These are phyloP conservation scores for Kandelia obovata DNA, from an alignment of 345 rosid species.

Conservation along the genomic window DNA sequence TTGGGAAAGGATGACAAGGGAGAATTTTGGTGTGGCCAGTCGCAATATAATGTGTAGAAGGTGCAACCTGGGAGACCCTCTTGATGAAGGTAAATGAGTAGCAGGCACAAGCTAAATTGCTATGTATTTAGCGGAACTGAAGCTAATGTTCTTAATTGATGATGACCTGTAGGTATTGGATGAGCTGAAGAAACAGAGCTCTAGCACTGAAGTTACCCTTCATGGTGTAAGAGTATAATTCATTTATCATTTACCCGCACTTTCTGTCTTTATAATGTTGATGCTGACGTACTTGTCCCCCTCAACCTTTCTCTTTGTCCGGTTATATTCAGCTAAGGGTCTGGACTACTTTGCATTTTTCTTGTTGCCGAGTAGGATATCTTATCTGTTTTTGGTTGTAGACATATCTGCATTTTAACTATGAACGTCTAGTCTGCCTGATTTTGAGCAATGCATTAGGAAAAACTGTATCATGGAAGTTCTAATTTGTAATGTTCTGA, in stretches of 20 bases:
- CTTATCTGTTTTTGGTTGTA: no score
- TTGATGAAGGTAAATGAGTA: slow-evolving; percentile 51
- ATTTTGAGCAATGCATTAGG: no score
- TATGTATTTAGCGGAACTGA: background rate
- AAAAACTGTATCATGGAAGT: no score
- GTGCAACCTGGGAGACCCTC: slow-evolving; percentile 58
- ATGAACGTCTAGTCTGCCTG: no score
- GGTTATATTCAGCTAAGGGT: no score
- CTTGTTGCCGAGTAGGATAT: no score
- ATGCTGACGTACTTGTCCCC: no score
- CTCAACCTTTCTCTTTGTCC: background rate
- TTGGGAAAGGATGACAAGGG: slow-evolving; percentile 86
- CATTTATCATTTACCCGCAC: background rate
- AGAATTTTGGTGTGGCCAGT: slow-evolving; percentile 48
- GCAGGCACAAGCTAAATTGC: slow-evolving; percentile 20
- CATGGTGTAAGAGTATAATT: slow-evolving; percentile 54
- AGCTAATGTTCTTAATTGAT: slow-evolving; percentile 3
- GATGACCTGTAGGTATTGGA: slow-evolving; percentile 56
- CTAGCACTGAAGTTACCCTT: slow-evolving; percentile 59
- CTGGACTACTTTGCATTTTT: no score
- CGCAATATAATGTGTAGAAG: slow-evolving; percentile 51
- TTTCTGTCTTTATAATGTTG: background rate
- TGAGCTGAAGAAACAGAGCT: slow-evolving; percentile 77
- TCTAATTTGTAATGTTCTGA: no score
- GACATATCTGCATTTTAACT: no score